phyloP scores from a whole-genome alignment of 371 early-diverging fungal genomes.

The Circinella minor region DNA sequence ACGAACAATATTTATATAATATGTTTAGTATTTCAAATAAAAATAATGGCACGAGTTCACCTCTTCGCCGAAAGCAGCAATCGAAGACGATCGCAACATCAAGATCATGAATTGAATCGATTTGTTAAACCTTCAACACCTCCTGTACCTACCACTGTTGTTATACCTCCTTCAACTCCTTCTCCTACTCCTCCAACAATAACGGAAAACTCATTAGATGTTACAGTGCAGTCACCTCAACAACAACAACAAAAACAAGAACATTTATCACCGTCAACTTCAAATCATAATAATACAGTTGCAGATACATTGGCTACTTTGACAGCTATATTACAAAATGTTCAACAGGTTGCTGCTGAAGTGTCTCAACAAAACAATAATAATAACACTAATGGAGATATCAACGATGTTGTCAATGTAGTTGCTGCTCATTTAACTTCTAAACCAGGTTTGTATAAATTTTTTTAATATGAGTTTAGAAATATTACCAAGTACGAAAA shows the following conservation, averaged over 20 bases:
- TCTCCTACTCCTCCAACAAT: neutral
- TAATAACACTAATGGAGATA: constrained; percentile 20
- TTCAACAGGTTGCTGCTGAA: constrained; percentile 10
- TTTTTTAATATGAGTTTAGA: neutral
- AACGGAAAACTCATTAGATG: neutral
- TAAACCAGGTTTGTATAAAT: constrained; percentile 32
- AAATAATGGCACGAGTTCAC: constrained; percentile 18
- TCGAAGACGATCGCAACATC: constrained; percentile 3
- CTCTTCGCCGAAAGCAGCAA: constrained; percentile 15
- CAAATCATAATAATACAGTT: neutral
- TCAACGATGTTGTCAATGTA: constrained; percentile 40
- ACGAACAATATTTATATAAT: neutral
- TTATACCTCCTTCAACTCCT: neutral
- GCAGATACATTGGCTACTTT: constrained; percentile 13
- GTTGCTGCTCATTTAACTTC: constrained; percentile 43
- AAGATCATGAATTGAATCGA: constrained; percentile 4
- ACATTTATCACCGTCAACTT: no score
- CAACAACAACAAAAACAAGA: neutral
- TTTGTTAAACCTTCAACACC: constrained; percentile 1
- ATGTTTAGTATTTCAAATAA: neutral
- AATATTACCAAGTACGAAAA: neutral
- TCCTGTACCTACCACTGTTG: neutral
- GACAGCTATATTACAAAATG: constrained; percentile 22
- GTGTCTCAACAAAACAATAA: constrained; percentile 5
- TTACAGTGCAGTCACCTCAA: neutral